Evolutionary conservation across 2,329 filamentous ascomycete genomes (phyloP), one percentile per base, ranked within the genome.

Genomic region (Hawksworthiomyces lignivorus): DNA sequence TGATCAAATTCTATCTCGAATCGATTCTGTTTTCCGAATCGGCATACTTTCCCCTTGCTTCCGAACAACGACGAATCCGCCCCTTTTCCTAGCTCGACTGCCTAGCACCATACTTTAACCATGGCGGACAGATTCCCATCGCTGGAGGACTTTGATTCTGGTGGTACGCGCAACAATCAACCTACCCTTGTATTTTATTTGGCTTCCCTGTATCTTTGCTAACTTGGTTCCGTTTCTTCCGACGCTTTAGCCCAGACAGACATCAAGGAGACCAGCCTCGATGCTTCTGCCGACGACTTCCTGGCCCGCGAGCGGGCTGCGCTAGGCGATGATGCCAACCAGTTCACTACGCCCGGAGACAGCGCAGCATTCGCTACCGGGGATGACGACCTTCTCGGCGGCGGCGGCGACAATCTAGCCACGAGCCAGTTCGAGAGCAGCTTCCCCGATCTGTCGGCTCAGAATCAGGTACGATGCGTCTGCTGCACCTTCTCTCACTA

Each of bases 301-400:
- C 78, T 97, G 36, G 81, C 86, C 49, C 86, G 90, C 53, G 92
- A 98, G 69, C 87, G 88, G 58, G 92, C 88, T 48, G 66, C 83
- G 15, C 79, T 98, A 7, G 92, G 92, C 51, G 92, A 95, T 50
- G 92, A 97, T 62, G 92, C 92, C 47, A 77, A 88, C 55, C 85
- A 89, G 68, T 98, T 98, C 63, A 74, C 83, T 49, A 84, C 85
- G 24, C 74, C 79, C 47, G 80, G 82, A 57, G 87, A 94, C 59
- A 37, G 36, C 21, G 41, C 47, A 17, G 45, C 45, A 10, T 33
- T 45, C 7, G 69, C 74, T 45, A 73, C 74, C 43, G 77, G 77
- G 30, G 73, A 79, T 50, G 80, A 83, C 41, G 79, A 82, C 49
- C 80, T 92, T 56, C 69, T 94, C 45, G 73, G 89, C 39, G 79